Percentiles rank a stretch among this genome's conserved stretches.
Conservation (phyloP, 257 asterid species). For the Ilex aquifolium region DNA sequence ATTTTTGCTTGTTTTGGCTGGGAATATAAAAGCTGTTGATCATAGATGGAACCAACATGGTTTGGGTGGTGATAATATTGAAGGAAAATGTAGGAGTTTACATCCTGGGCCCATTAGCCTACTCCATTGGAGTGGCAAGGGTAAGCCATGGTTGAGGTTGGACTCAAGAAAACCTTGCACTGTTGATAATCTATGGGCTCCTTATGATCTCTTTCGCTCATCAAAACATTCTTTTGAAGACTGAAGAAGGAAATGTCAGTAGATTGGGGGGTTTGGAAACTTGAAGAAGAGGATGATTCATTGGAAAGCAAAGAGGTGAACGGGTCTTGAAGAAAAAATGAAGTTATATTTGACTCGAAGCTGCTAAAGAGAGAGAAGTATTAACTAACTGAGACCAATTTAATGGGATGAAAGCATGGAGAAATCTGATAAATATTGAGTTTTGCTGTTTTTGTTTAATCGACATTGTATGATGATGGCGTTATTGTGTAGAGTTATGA, state of each 20-base stretch:
- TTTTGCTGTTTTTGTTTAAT: neutral
- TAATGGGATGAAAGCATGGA: neutral
- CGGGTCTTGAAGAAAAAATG: no score
- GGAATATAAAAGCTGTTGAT: slow-evolving; percentile 53
- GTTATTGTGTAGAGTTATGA: neutral
- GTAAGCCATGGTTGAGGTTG: slow-evolving; percentile 78
- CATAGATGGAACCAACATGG: slow-evolving; percentile 84
- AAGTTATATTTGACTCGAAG: no score
- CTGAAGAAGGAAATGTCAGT: slow-evolving; percentile 8
- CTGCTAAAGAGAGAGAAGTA: no score
- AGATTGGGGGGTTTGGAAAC: neutral
- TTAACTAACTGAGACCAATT: neutral
- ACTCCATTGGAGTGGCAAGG: slow-evolving; percentile 80
- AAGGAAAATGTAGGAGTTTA: slow-evolving; percentile 62
- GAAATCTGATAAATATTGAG: neutral
- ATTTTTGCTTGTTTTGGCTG: slow-evolving; percentile 56
- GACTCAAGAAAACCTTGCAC: slow-evolving; percentile 62
- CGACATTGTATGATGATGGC: neutral
- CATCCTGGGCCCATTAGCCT: slow-evolving; percentile 76
- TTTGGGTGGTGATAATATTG: slow-evolving; percentile 62
- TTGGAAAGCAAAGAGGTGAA: neutral
- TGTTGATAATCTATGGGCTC: slow-evolving; percentile 77
- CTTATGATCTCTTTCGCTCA: slow-evolving; percentile 60
- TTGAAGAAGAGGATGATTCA: slow-evolving; percentile 6
- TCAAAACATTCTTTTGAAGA: slow-evolving; percentile 44